Base-by-base conservation (phyloP, 768 basidiomycete species). In the Mycena olivaceomarginata region DNA sequence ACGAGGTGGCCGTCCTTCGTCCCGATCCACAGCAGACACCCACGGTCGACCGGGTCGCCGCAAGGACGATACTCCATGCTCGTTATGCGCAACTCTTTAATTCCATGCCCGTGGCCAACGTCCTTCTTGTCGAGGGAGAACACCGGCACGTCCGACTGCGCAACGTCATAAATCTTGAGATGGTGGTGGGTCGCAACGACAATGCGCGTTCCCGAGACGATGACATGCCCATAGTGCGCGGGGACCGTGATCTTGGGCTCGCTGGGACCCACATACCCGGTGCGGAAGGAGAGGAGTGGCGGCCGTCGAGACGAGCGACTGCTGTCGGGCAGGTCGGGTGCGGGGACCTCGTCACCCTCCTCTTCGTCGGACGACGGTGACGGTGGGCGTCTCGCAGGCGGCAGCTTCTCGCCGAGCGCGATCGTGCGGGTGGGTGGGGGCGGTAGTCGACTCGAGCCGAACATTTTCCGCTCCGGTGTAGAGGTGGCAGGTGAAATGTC, bases 1-100 rank as follows among this genome's bases (percentile, higher is more conserved):
- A 94, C 89, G 37, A 99, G 75, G 83, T 95, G 93, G 0, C 98
- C 98, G 37, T 98, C 97, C 86, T 95, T 97, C 40, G 96, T 96
- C 5, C 98, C 98, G 13, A 94, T 86, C 98, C 98, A 99, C 2
- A 97, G 80, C 70, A 91, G 89, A 41, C 88, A 88, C 3, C 95
- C 96, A 20, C 90, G 87, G 68, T 94, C 91, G 0, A 78, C 85
- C n/a, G 85, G 80, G 12, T 83, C 80, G 2, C 78, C 80, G 2
- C 89, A 88, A 0, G 94, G 90, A 18, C 94, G 89, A 83, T 97
- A 96, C 84, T 94, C 96, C 85, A 98, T 89, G 25, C 93, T 92
- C 1, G 94, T 93, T 48, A 98, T 89, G 80, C 92, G 93, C 5
- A 90, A 84, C 59, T 96, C 94, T 81, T 94, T 96, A 65, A 90